Percentiles rank a stretch among this genome's conserved stretches.
These are phyloP conservation scores for Raphanus hybrid DNA, from an alignment of 441 rosid species.

Conservation along the genomic window DNA sequence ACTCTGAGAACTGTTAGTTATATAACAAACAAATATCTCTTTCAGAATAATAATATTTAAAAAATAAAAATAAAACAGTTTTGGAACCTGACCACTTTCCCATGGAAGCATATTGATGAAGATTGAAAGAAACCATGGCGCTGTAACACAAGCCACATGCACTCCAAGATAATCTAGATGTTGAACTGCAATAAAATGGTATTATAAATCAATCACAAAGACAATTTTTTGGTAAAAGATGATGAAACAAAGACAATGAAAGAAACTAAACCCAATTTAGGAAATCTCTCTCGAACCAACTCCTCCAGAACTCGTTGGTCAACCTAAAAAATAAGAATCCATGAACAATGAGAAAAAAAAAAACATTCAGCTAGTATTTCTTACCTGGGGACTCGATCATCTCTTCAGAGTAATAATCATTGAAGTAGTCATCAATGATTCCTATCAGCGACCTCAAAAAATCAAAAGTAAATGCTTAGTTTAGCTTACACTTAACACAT, in stretches of 20 bases:
- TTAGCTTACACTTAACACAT: slow-evolving; percentile 17
- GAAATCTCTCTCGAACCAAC: slow-evolving; percentile 91
- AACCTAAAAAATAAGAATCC: slow-evolving; percentile 59
- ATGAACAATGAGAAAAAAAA: slow-evolving; percentile 8
- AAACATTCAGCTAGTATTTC: slow-evolving; percentile 19
- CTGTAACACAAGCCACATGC: slow-evolving; percentile 92
- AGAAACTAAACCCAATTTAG: slow-evolving; percentile 72
- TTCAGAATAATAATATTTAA: no score
- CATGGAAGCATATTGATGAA: slow-evolving; percentile 98
- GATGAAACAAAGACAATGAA: not conserved
- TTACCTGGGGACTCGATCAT: slow-evolving; percentile 96
- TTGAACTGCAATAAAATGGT: slow-evolving; percentile 65
- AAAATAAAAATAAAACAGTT: not conserved
- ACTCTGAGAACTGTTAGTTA: slow-evolving; percentile 79
- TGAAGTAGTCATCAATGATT: slow-evolving; percentile 91
- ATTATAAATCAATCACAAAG: slow-evolving; percentile 32
- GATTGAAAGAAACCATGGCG: slow-evolving; percentile 97
- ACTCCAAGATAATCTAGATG: slow-evolving; percentile 96
- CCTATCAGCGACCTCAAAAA: slow-evolving; percentile 77
- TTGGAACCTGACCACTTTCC: slow-evolving; percentile 97
- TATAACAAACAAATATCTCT: not conserved
- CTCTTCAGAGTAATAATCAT: slow-evolving; percentile 94
- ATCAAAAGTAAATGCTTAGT: slow-evolving; percentile 28
- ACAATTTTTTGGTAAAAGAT: slow-evolving; percentile 2
- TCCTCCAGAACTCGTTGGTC: slow-evolving; percentile 95